A percentile compares a stretch with the other conserved stretches of the same genome.
Conservation (phyloP, 2,329 filamentous ascomycete genomes). For the Paracoccidioides lutzii region DNA sequence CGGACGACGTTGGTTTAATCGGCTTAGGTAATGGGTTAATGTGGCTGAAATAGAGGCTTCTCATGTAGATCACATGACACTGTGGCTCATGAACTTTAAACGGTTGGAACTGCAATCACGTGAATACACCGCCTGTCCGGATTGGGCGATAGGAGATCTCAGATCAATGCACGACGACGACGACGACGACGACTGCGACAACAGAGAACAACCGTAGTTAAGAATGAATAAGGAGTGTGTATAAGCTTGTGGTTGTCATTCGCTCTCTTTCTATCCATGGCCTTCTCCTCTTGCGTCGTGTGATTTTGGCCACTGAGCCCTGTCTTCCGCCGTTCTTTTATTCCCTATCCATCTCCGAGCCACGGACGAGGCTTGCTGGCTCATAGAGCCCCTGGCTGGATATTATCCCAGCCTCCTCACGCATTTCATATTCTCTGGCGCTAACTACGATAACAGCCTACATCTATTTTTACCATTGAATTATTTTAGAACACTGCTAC, state of each 20-base stretch:
- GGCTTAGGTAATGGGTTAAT: slow-evolving; percentile 1
- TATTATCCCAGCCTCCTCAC: too few species aligned
- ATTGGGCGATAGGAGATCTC: neutral
- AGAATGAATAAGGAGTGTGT: too few species aligned
- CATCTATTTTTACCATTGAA: neutral
- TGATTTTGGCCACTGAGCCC: neutral
- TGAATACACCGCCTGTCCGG: neutral
- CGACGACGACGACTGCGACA: too few species aligned
- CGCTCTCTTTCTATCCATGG: neutral
- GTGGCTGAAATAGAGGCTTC: too few species aligned
- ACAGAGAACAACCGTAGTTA: too few species aligned
- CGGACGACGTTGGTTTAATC: slow-evolving; percentile 9
- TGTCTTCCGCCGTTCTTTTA: neutral
- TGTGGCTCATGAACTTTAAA: neutral
- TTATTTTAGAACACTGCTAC: neutral
- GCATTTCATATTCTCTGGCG: neutral
- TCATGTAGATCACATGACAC: slow-evolving; percentile 1
- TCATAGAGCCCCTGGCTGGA: neutral
- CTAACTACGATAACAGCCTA: neutral
- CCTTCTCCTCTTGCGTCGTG: neutral
- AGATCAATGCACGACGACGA: too few species aligned
- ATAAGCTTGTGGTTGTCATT: too few species aligned
- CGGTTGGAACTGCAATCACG: neutral
- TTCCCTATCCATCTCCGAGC: neutral
- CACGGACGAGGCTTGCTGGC: neutral